Evolutionary conservation across 441 rosid genomes (phyloP).

Genomic region (Viola pubescens): DNA sequence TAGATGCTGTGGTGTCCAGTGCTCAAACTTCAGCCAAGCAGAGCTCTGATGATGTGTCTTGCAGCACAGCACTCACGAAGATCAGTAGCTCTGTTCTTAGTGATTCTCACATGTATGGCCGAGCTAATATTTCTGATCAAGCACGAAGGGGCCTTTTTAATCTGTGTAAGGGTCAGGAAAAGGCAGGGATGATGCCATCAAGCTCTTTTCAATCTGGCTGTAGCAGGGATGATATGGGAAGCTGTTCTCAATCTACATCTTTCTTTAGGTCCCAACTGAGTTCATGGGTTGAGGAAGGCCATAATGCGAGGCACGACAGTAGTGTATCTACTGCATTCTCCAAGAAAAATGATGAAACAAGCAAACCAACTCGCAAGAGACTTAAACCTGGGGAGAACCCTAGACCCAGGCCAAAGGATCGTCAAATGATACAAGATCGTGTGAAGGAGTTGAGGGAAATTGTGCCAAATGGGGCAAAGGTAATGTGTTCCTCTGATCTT

Average conservation of each 20-base stretch:
- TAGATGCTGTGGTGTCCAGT: conserved; percentile 86
- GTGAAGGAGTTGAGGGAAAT: conserved; percentile 95
- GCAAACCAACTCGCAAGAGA: conserved; percentile 72
- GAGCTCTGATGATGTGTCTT: conserved; percentile 64
- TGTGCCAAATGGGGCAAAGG: conserved; percentile 89
- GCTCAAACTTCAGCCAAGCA: conserved; percentile 52
- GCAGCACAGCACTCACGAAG: conserved; percentile 60
- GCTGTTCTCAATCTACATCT: conserved; percentile 47
- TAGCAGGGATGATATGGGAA: conserved; percentile 34
- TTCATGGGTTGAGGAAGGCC: conserved; percentile 75
- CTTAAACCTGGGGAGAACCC: conserved; percentile 92
- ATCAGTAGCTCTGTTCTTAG: conserved; percentile 45
- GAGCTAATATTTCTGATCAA: conserved; percentile 30
- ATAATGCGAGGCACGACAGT: conserved; percentile 37
- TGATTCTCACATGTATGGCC: conserved; percentile 28
- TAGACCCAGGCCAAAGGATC: conserved; percentile 95
- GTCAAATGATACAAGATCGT: conserved; percentile 97
- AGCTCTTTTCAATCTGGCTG: conserved; percentile 35
- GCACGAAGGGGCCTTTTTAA: conserved; percentile 29
- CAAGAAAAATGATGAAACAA: conserved; percentile 51
- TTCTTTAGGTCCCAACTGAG: conserved; percentile 64
- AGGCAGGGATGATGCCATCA: conserved; percentile 28
- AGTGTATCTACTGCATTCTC: conserved; percentile 54
- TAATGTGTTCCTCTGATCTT: conserved; percentile 27
- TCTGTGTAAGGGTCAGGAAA: conserved; percentile 29